phyloP scores from a whole-genome alignment of 2,329 filamentous ascomycete genomes.

The Paramyrothecium sp. region DNA sequence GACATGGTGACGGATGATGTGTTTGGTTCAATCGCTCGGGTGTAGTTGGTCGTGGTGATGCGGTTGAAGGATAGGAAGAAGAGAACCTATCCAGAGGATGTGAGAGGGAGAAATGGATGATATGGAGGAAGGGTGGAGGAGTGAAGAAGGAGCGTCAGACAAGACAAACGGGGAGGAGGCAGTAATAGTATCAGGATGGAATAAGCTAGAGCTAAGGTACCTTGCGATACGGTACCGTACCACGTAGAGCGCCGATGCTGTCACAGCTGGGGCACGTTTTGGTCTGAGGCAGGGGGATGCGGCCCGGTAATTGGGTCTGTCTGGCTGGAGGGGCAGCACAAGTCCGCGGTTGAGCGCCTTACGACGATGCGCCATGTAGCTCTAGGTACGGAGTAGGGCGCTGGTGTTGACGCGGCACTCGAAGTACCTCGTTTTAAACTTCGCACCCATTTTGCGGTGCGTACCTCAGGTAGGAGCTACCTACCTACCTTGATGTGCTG shows the following conservation, averaged over 20 bases:
- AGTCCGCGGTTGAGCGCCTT: no score
- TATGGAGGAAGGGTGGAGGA: not conserved
- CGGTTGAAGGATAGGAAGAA: not conserved
- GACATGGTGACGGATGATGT: constrained; percentile 50
- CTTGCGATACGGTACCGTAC: not conserved
- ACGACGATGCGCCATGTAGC: no score
- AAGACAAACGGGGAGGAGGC: not conserved
- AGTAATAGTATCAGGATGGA: not conserved
- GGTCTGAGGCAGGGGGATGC: not conserved
- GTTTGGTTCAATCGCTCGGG: not conserved
- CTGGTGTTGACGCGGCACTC: no score
- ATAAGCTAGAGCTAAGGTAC: not conserved
- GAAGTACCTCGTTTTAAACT: no score
- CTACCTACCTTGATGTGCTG: no score
- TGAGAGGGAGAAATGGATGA: not conserved
- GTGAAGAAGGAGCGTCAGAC: not conserved
- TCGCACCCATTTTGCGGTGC: no score
- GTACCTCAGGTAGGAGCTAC: no score
- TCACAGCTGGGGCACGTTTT: not conserved
- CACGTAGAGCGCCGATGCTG: not conserved
- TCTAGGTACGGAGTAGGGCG: no score
- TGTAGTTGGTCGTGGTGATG: not conserved
- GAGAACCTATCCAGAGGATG: not conserved
- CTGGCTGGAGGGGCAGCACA: not conserved
- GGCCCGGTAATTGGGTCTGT: not conserved